A percentile compares a stretch with the other conserved stretches of the same genome.
Conservation (phyloP, 2,329 filamentous ascomycete genomes). For the Penicillium sclerotiorum region DNA sequence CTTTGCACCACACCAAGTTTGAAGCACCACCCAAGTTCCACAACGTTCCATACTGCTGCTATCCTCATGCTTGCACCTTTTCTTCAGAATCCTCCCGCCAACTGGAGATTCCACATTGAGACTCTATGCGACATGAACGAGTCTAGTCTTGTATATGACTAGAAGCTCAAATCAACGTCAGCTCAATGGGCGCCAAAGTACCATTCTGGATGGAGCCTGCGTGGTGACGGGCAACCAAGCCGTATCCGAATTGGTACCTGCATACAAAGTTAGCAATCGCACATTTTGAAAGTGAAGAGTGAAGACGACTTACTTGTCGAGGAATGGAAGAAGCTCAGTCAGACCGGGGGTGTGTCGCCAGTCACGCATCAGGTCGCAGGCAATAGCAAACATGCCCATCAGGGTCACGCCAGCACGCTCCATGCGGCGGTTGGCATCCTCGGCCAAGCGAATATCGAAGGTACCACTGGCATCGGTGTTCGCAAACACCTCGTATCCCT, state of each 20-base stretch:
- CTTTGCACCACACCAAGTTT: no score
- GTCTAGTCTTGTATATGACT: no score
- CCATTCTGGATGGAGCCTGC: constrained; percentile 63
- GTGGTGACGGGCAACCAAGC: constrained; percentile 64
- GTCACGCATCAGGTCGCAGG: constrained; percentile 71
- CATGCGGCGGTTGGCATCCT: constrained; percentile 69
- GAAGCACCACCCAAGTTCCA: no score
- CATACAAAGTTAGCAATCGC: background rate
- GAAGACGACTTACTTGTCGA: constrained; percentile 51
- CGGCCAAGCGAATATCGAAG: constrained; percentile 44
- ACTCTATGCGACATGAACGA: no score
- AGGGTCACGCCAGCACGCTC: constrained; percentile 62
- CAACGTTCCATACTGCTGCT: no score
- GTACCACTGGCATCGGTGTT: constrained; percentile 25
- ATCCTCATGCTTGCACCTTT: no score
- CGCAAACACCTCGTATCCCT: constrained; percentile 65
- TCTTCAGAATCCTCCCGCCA: no score
- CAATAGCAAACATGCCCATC: constrained; percentile 61
- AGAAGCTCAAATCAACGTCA: constrained; percentile 19
- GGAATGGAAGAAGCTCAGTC: constrained; percentile 62
- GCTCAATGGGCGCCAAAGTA: constrained; percentile 60
- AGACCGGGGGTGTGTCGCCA: constrained; percentile 62
- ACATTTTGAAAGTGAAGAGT: background rate
- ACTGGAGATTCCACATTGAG: no score
- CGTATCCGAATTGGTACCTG: constrained; percentile 60